Percentiles rank a stretch among this genome's conserved stretches.
These are phyloP conservation scores for Sporodiniella umbellata DNA, from an alignment of 371 early-diverging fungal species.

Conservation along the genomic window DNA sequence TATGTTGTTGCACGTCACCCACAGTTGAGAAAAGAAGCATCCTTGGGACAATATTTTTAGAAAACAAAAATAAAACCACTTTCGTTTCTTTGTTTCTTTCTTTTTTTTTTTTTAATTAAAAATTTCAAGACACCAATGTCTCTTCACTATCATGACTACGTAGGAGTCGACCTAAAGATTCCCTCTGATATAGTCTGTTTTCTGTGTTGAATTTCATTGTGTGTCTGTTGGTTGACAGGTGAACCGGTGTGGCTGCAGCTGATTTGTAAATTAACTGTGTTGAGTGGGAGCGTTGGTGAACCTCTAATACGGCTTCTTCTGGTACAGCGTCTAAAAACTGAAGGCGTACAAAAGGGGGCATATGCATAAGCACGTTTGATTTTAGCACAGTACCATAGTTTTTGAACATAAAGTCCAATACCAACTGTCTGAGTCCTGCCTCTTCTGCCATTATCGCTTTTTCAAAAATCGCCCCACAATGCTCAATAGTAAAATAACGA, in stretches of 20 bases:
- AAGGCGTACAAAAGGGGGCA: constrained; percentile 32
- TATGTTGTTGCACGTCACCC: constrained; percentile 58
- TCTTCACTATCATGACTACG: constrained; percentile 1
- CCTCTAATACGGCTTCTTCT: constrained; percentile 39
- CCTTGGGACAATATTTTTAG: constrained; percentile 66
- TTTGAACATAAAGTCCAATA: constrained; percentile 55
- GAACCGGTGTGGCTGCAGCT: neutral
- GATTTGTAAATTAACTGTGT: neutral
- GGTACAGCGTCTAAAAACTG: constrained; percentile 46
- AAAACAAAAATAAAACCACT: no score
- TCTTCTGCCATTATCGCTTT: constrained; percentile 57
- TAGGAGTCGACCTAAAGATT: neutral
- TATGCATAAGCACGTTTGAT: constrained; percentile 42
- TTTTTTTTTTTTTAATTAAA: neutral
- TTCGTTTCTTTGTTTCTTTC: no score
- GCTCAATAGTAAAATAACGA: constrained; percentile 46
- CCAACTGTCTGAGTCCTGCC: constrained; percentile 47
- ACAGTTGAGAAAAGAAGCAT: constrained; percentile 53
- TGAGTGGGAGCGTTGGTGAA: constrained; percentile 15
- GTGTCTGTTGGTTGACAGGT: neutral
- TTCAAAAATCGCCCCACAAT: constrained; percentile 56
- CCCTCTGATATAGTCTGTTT: no score
- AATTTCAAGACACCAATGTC: neutral
- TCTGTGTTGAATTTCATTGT: no score
- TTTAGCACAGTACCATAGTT: constrained; percentile 55